Base-by-base conservation (phyloP, 257 asterid genomes). In the Ehretia macrophylla region DNA sequence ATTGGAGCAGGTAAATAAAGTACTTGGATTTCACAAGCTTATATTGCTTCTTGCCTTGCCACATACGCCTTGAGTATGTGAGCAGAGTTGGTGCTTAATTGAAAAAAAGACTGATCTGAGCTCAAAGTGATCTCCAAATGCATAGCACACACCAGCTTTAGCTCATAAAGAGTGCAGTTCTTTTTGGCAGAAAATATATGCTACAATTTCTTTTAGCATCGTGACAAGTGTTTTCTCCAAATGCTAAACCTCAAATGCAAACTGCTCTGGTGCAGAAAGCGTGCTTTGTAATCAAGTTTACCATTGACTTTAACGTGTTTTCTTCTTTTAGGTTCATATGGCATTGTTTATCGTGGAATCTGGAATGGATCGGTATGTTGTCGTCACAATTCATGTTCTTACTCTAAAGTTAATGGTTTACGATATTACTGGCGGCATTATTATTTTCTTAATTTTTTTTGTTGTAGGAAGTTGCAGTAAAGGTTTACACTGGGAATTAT, bases 401-500 rank as follows among this genome's bases (percentile, higher is more conserved):
- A 14, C 22, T 60, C 22, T 14, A 35, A 69, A 18, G 47, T 42
- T 42, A 1, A 10, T 20, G 14, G 14, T 56, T 13, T 54, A 27
- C 51, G 49, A 51, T 51, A 22, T 17, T 3, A 42, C 16, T 10
- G 67, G 58, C 57, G 46, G 62, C 48, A 14, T 65, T 23, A 44
- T 20, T 35, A 17, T 22, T 54, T 52, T 59, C 69, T 27, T 32
- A 12, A 23, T 38, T 40, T 58, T 10, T 8, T 60, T 19, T 65
- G 63, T 57, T 60, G 42, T 66, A 87, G 96, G 96, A 85, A 73
- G 89, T 87, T 46, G 96, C 94, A 14, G 88, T 87, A 21, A 87
- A 87, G 83, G 87, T 84, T 53, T 87, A 75, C 69, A 56, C 19
- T 38, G 88, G 89, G 60, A 75, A 68, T 62, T 83, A 68, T 32